Conservation (phyloP, 2,329 filamentous ascomycete genomes). For the Alternaria sp. region DNA sequence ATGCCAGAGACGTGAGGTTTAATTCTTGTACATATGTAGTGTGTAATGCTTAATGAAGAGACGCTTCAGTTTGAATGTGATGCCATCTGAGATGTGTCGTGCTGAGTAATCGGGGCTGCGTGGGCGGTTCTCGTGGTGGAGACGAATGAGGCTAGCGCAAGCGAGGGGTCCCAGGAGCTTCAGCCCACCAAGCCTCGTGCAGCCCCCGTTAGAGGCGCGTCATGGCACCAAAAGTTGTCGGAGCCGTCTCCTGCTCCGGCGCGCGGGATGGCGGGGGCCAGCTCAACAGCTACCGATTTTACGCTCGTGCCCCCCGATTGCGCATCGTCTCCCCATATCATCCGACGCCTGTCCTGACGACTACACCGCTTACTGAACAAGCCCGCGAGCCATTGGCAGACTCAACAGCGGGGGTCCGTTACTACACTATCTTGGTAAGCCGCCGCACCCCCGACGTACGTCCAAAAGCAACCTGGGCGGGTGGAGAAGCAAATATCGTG, state of each 20-base stretch:
- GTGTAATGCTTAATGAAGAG: constrained; percentile 1
- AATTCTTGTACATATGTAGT: background rate
- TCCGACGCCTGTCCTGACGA: background rate
- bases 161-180: background rate
- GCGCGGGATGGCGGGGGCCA: constrained; percentile 23
- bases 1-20: background rate
- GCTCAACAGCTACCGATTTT: constrained; percentile 11
- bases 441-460: background rate
- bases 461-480: constrained; percentile 26
- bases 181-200: background rate
- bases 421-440: constrained; percentile 27
- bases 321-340: background rate
- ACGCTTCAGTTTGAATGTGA: background rate
- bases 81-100: background rate
- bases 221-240: constrained; percentile 7
- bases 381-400: constrained; percentile 14
- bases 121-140: background rate
- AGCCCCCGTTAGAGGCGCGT: background rate
- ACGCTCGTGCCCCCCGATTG: constrained; percentile 10
- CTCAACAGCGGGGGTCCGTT: constrained; percentile 11
- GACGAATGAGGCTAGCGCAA: background rate
- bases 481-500: constrained; percentile 16
- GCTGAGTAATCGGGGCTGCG: background rate
- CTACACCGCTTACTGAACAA: constrained; percentile 11
- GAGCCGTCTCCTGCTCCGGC: constrained; percentile 5